Percentiles rank a stretch among this genome's conserved stretches.
Conservation (phyloP, 352 stramenopile genomes). For the Stramenopiles sp. region DNA sequence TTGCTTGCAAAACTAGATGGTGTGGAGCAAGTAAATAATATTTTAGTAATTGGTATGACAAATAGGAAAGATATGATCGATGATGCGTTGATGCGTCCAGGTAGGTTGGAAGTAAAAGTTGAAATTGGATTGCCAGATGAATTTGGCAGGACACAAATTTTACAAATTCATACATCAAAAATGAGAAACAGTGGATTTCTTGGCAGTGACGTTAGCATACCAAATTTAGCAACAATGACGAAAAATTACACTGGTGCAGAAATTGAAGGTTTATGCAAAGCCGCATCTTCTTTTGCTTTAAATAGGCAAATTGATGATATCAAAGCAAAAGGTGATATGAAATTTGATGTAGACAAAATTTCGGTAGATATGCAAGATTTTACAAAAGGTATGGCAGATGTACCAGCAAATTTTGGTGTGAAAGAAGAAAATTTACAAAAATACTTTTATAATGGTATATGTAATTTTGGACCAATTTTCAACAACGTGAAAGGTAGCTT, state of each 20-base stretch:
- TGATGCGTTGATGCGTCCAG: conserved; percentile 86
- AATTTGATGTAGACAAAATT: conserved; percentile 37
- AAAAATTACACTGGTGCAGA: conserved; percentile 99
- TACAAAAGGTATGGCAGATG: conserved; percentile 71
- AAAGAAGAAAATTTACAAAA: conserved; percentile 73
- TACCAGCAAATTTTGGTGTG: conserved; percentile 91
- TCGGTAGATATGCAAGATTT: conserved; percentile 68
- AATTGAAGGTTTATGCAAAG: conserved; percentile 91
- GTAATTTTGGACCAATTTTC: conserved; percentile 81
- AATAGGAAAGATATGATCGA: conserved; percentile 96
- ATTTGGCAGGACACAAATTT: conserved; percentile 72
- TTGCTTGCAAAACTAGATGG: conserved; percentile 98
- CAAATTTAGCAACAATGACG: conserved; percentile 74
- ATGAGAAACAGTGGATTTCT: conserved; percentile 44
- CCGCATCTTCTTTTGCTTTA: conserved; percentile 51
- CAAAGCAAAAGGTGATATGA: conserved; percentile 46
- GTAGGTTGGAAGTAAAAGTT: conserved; percentile 96
- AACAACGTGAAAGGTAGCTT: conserved; percentile 72
- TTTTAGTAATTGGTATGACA: conserved; percentile 99
- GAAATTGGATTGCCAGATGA: conserved; percentile 95
- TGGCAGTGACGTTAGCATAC: no score
- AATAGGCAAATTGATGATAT: conserved; percentile 25
- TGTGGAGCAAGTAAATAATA: conserved; percentile 97
- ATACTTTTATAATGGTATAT: conserved; percentile 86
- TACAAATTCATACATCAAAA: conserved; percentile 90